Base-by-base conservation (phyloP, 2,329 filamentous ascomycete species). In the Oidium heveae region DNA sequence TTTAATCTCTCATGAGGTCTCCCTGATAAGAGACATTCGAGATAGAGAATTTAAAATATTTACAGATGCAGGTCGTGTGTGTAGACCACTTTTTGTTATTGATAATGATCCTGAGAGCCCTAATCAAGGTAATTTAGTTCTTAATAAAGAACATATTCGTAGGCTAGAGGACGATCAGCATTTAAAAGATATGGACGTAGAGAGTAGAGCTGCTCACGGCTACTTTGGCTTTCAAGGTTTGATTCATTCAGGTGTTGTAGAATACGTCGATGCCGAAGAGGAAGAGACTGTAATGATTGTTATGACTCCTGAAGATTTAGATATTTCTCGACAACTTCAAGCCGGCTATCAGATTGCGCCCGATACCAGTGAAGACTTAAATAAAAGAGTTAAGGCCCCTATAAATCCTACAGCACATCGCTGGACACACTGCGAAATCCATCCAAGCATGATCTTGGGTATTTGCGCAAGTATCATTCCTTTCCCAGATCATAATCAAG, bases 381-480 rank as follows among this genome's bases (percentile, higher is more conserved):
- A 94, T 63, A 81, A 82, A 66, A 82, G 91, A 63, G 77, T 98
- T 61, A 91, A 91, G 68, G 88, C 87, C 0, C 82, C 82, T 63
- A 79, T 91, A 44, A 95, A 93, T 63, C 80, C 84, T 22, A 84
- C 82, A 5, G 87, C 89, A 16, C 85, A 93, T 68, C 86, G 83
- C 64, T 96, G 89, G 74, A 98, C 91, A 0, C 93, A 98, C 68
- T 98, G 93, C 68, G 91, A 98, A 70, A 96, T 98, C 66, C 93
- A 98, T 64, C 93, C 91, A 20, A 94, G 87, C 69, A 98, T 98
- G 91, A 91, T 98, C 67, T 72, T 98, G 55, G 91, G 91, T 66
- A 94, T 98, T 59, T 98, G 93, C 66, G 91, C 91, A 63, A 95
- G 88, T 70, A 98, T 98, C 68, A 98, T 98, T 72, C 91, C 91